Evolutionary conservation across 495 filamentous ascomycete genomes (phyloP).

Genomic region (Aspergillus nidulans): DNA sequence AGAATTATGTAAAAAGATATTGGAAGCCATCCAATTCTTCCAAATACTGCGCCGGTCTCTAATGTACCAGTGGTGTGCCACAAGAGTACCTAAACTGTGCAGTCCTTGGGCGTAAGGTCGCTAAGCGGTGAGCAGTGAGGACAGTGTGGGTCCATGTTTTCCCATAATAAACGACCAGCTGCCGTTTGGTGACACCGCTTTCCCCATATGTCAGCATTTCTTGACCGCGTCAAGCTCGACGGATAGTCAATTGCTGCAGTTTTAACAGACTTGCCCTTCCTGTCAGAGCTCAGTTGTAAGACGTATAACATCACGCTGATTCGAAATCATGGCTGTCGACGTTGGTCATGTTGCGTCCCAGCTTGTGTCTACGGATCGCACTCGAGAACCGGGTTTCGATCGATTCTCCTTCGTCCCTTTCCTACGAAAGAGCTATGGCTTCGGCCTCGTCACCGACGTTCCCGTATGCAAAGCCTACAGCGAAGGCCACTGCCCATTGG

Average conservation of each 20-base stretch:
- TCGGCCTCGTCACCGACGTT: slow-evolving; percentile 68
- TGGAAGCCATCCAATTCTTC: too few relatives aligned
- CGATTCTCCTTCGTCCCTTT: slow-evolving; percentile 71
- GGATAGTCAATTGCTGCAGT: background rate
- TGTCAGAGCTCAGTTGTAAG: background rate
- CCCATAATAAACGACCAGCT: background rate
- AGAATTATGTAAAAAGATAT: too few relatives aligned
- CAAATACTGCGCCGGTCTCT: too few relatives aligned
- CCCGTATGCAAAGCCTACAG: slow-evolving; percentile 78
- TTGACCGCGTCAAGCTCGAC: background rate
- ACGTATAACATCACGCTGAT: background rate
- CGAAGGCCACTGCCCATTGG: slow-evolving; percentile 74
- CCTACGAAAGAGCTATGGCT: slow-evolving; percentile 68
- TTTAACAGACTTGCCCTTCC: background rate
- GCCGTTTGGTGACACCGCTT: slow-evolving; percentile 4
- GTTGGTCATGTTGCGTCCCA: slow-evolving; percentile 30
- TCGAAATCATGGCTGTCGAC: slow-evolving; percentile 35
- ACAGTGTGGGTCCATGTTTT: too few relatives aligned
- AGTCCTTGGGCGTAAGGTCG: too few relatives aligned
- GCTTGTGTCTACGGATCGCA: slow-evolving; percentile 34
- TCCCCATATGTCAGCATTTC: background rate
- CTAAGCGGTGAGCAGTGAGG: too few relatives aligned
- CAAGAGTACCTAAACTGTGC: too few relatives aligned
- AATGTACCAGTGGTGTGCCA: too few relatives aligned
- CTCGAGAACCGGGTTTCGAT: slow-evolving; percentile 53